A percentile compares a stretch with the other conserved stretches of the same genome.
Evolutionary conservation across 1,284 basidiomycete species (phyloP).

Genomic region (Moniliophthora roreri): DNA sequence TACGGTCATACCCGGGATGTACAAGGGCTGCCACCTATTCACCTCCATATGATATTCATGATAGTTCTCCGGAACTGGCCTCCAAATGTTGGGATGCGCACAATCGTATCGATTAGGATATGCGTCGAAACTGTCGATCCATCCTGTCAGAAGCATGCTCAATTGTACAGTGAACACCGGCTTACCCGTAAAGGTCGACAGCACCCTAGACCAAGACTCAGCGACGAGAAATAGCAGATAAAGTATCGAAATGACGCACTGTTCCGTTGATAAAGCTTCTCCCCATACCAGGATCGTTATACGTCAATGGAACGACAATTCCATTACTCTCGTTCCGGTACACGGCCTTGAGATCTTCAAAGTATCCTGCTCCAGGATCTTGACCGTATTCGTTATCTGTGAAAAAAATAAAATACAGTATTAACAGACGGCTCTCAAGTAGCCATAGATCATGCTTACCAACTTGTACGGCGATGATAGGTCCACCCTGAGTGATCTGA

Average conservation of each 20-base stretch:
- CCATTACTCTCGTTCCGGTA: conserved; percentile 45
- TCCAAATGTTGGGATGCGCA: conserved; percentile 62
- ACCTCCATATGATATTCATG: conserved; percentile 54
- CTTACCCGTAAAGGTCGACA: conserved; percentile 41
- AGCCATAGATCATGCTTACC: conserved; percentile 37
- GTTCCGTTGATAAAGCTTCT: conserved; percentile 72
- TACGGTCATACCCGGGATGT: conserved; percentile 52
- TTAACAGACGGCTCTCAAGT: too few relatives aligned
- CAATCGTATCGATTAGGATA: conserved; percentile 78
- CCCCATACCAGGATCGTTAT: conserved; percentile 64
- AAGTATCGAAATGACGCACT: conserved; percentile 29
- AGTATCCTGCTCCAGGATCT: conserved; percentile 58
- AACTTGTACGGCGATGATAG: conserved; percentile 74
- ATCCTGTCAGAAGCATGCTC: neutral
- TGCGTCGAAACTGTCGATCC: conserved; percentile 46
- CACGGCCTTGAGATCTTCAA: conserved; percentile 56
- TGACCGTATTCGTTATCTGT: conserved; percentile 79
- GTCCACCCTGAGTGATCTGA: conserved; percentile 70
- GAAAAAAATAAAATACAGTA: too few relatives aligned
- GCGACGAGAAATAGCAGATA: neutral
- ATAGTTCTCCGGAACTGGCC: conserved; percentile 53
- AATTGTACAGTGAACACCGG: neutral
- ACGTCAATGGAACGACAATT: conserved; percentile 71
- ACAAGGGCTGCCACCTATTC: conserved; percentile 62
- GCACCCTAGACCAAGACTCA: conserved; percentile 33